These are phyloP conservation scores for Aspergillus eucalypticola DNA, from an alignment of 2,329 filamentous ascomycete species.

Conservation along the genomic window DNA sequence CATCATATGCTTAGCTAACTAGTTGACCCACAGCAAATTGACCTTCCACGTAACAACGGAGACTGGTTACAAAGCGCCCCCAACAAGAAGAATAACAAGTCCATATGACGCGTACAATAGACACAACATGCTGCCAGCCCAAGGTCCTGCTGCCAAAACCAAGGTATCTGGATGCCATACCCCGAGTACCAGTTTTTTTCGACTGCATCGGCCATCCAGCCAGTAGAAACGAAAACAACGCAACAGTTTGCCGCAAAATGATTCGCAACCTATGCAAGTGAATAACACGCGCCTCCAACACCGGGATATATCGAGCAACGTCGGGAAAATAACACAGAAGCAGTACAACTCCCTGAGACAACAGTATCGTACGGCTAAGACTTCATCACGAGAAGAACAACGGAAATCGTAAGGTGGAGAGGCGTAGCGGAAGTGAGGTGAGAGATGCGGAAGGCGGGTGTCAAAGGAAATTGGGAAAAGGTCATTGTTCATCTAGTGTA, in stretches of 20 bases:
- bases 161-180: slow-evolving; percentile 5
- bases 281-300: slow-evolving; percentile 4
- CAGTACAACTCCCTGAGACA: slow-evolving; percentile 9
- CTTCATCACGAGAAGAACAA: slow-evolving; percentile 15
- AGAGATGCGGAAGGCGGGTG: slow-evolving; percentile 13
- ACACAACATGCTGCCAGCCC: slow-evolving; percentile 11
- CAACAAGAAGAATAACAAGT: neutral
- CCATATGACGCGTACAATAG: slow-evolving; percentile 7
- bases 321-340: slow-evolving; percentile 1
- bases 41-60: slow-evolving; percentile 1
- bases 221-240: neutral
- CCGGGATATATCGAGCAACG: slow-evolving; percentile 7
- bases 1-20: slow-evolving; percentile 10
- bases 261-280: slow-evolving; percentile 4
- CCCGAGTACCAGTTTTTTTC: slow-evolving; percentile 6
- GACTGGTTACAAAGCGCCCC: slow-evolving; percentile 5
- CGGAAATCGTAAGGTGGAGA: slow-evolving; percentile 3
- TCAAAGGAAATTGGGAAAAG: slow-evolving; percentile 5
- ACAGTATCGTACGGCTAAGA: slow-evolving; percentile 14
- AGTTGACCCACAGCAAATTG: slow-evolving; percentile 7
- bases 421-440: slow-evolving; percentile 17
- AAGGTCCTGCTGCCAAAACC: slow-evolving; percentile 5
- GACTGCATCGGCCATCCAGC: slow-evolving; percentile 2
- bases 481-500: slow-evolving; percentile 1
- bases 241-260: slow-evolving; percentile 1